Evolutionary conservation across 2,329 filamentous ascomycete species (phyloP), one percentile per base, ranked within the genome.

Genomic region (Colletotrichum incanum): DNA sequence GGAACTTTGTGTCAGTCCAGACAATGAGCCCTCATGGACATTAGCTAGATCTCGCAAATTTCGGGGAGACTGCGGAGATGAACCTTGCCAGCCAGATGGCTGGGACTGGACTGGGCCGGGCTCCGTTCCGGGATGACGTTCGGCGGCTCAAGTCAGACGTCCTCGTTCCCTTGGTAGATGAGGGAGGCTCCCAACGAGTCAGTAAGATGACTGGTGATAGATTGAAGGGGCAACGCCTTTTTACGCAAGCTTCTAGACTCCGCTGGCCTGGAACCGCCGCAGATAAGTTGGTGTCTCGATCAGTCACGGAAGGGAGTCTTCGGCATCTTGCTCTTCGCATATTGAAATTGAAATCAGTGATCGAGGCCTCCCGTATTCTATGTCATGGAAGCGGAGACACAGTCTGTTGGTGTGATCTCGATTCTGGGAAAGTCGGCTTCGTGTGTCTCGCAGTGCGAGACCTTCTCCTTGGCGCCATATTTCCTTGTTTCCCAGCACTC

Each of bases 251-350:
- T 50, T 52, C 34, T 52, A 56, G 47, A 16, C 34, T 37, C n/a
- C 41, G 14, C 65, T 39, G 63, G 55, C 47, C 63, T 43, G 49
- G 34, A 31, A 23, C 34, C 45, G 54, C 55, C 54, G 28, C 31
- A 43, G 34, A 14, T 28, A 55, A 37, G 26, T 37, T 49, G 23
- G 31, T 67, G 64, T 71, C 68, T 70, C 18, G 54, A 54, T 34
- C 54, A 55, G 54, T 60, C 67, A 70, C 39, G 62, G 54, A 50
- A 71, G 68, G 64, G 68, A 71, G 68, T 47, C 43, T 11, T 23
- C 63, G 16, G 56, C 54, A 67, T 67, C 56, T 18, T 67, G 11
- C 50, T 28, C 49, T 43, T 50, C 18, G 12, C 28, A 39, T 55
- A n/a, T 71, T 41, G 50, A 71, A 59, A 67, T 71, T 69, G 49